A percentile compares a stretch with the other conserved stretches of the same genome.
phyloP scores from a whole-genome alignment of 2,329 filamentous ascomycete species.

The Stachybotrys echinatus region DNA sequence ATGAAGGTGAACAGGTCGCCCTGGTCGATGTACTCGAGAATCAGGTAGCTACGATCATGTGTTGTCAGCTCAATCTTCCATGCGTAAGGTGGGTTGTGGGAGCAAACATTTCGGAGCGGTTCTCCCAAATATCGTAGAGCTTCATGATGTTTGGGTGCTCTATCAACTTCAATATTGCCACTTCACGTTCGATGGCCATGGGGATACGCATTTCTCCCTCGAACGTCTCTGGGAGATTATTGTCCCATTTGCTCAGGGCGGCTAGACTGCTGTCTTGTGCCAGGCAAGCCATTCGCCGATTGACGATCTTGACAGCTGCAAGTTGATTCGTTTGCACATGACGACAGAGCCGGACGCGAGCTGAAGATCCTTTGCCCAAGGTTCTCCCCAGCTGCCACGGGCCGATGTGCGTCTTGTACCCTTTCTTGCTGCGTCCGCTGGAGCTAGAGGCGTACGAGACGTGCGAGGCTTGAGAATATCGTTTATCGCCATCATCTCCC shows the following conservation, averaged over 20 bases:
- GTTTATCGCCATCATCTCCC: constrained; percentile 22
- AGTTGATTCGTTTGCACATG: constrained; percentile 73
- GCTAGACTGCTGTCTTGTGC: constrained; percentile 82
- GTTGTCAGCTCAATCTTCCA: background rate
- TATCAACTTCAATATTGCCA: constrained; percentile 94
- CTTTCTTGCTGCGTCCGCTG: constrained; percentile 33
- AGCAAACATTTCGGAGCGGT: constrained; percentile 83
- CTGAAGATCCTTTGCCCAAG: constrained; percentile 84
- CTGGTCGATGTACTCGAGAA: constrained; percentile 82
- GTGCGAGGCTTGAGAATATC: constrained; percentile 32
- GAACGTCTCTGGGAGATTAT: constrained; percentile 46
- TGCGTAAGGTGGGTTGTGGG: background rate
- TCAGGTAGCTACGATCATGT: constrained; percentile 66
- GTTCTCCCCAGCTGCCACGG: constrained; percentile 91
- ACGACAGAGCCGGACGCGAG: constrained; percentile 78
- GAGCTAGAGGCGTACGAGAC: constrained; percentile 35
- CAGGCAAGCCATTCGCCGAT: constrained; percentile 72
- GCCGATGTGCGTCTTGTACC: constrained; percentile 71
- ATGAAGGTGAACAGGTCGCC: constrained; percentile 86
- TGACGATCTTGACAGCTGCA: constrained; percentile 93
- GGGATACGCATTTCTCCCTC: constrained; percentile 69
- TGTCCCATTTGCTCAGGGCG: constrained; percentile 71
- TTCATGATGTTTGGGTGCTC: constrained; percentile 93
- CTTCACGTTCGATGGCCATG: constrained; percentile 86
- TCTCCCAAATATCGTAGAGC: constrained; percentile 97